Evolutionary conservation across 2,329 filamentous ascomycete species (phyloP).

Genomic region (Aspergillus fijiensis): DNA sequence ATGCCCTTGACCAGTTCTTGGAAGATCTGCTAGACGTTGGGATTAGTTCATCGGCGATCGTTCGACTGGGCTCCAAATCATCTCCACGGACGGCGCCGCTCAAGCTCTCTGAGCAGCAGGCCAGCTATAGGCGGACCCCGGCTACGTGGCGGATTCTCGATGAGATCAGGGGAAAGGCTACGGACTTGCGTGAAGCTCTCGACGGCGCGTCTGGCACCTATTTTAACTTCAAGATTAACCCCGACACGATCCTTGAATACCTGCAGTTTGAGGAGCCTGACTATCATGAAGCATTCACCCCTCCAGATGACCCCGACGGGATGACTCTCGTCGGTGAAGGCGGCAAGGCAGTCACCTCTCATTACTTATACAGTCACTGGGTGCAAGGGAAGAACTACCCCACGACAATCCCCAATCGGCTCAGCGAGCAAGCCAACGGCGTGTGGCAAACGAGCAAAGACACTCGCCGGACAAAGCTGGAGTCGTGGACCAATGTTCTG

Average conservation of each 20-base stretch:
- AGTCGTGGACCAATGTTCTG: slow-evolving; percentile 49
- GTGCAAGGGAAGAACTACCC: no score
- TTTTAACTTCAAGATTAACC: neutral
- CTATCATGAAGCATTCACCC: slow-evolving; percentile 58
- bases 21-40: slow-evolving; percentile 63
- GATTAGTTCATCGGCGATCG: slow-evolving; percentile 52
- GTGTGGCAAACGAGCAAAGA: no score
- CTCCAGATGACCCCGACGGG: slow-evolving; percentile 49
- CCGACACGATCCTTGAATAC: slow-evolving; percentile 40
- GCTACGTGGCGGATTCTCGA: slow-evolving; percentile 47
- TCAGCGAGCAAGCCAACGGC: no score
- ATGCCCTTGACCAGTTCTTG: slow-evolving; percentile 65
- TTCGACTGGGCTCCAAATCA: slow-evolving; percentile 64
- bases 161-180: slow-evolving; percentile 38
- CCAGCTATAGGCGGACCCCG: slow-evolving; percentile 9
- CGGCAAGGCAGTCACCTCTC: slow-evolving; percentile 45
- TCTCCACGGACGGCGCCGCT: slow-evolving; percentile 51
- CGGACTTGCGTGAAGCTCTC: slow-evolving; percentile 18
- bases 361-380: slow-evolving; percentile 38
- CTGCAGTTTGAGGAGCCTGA: slow-evolving; percentile 49
- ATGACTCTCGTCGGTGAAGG: slow-evolving; percentile 48
- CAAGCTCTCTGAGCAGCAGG: slow-evolving; percentile 46
- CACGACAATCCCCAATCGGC: no score
- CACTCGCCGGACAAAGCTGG: slow-evolving; percentile 38
- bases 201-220: no score